These are phyloP conservation scores for Geranium rotundifolium DNA, from an alignment of 345 rosid species.

Conservation along the genomic window DNA sequence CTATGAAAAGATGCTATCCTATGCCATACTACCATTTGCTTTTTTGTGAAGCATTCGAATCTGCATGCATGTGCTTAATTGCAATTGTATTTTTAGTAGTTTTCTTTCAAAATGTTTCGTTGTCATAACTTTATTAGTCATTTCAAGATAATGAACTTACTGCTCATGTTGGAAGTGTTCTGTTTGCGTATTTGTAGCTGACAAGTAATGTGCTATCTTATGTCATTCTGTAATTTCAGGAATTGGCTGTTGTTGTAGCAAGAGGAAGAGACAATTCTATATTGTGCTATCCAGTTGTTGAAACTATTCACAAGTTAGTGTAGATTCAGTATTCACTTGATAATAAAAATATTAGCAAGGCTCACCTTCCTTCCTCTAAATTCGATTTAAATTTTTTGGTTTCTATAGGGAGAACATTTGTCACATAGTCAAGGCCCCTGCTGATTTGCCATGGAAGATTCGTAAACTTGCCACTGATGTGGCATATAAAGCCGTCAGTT, in stretches of 20 bases:
- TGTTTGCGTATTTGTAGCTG: neutral
- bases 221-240: slow-evolving; percentile 26
- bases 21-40: neutral
- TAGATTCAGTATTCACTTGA: slow-evolving; percentile 5
- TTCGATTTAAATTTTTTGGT: slow-evolving; percentile 5
- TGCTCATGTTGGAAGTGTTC: neutral
- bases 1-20: neutral
- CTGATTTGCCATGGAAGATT: slow-evolving; percentile 70
- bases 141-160: too few relatives aligned
- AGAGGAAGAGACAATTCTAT: slow-evolving; percentile 83
- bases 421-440: slow-evolving; percentile 92
- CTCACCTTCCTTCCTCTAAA: neutral
- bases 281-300: slow-evolving; percentile 82
- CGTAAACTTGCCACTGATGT: slow-evolving; percentile 72
- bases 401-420: slow-evolving; percentile 80
- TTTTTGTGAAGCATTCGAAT: too few relatives aligned
- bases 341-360: neutral
- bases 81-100: too few relatives aligned
- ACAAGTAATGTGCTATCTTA: neutral
- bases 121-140: too few relatives aligned
- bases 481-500: slow-evolving; percentile 66
- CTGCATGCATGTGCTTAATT: too few relatives aligned
- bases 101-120: too few relatives aligned
- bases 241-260: slow-evolving; percentile 87
- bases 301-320: slow-evolving; percentile 78